Evolutionary conservation across 768 basidiomycete genomes (phyloP), one percentile per base, ranked within the genome.

Genomic region (Pleurotus giganteus): DNA sequence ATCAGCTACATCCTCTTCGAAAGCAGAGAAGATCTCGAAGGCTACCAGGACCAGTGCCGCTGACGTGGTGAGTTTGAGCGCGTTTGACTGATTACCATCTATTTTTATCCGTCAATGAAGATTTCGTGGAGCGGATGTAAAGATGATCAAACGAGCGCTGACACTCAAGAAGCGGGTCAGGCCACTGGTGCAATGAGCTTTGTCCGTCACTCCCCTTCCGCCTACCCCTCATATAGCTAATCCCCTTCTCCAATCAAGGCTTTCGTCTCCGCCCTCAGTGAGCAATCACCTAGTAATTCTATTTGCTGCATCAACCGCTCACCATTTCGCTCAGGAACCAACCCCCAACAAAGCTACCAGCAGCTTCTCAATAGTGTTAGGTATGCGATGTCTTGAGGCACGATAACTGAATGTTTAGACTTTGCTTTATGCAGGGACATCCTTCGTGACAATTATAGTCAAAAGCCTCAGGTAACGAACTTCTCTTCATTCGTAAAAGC

Each of bases 121-220:
- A 87, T 90, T n/a, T 86, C 85, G 17, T 91, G 84, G 80, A 88
- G 86, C 63, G 89, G 88, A 26, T 89, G 89, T 67, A 88, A 87
- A 58, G 89, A 91, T 65, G 76, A 82, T 17, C 88, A 91, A 66
- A 91, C 88, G 15, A 90, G 88, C 60, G 89, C 89, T n/a, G 89
- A 91, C 62, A 81, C 88, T 3, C 71, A 75, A 41, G 85, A 90
- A 65, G 73, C 77, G 6, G 88, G 87, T 2, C 68, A 77, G 28
- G 86, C 81, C 4, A 85, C 85, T 7, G 89, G 89, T 44, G 89
- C 89, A 5, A 91, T 91, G 89, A 89, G 85, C 68, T 85, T 76
- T 64, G 87, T 89, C 61, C 31, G 84, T 75, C 46, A 29, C 23
- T 1, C 5, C 36, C 8, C 15, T 19, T 4, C 19, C 12, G 21